phyloP scores from a whole-genome alignment of 331 rosid genomes.

The Malus hybrid region DNA sequence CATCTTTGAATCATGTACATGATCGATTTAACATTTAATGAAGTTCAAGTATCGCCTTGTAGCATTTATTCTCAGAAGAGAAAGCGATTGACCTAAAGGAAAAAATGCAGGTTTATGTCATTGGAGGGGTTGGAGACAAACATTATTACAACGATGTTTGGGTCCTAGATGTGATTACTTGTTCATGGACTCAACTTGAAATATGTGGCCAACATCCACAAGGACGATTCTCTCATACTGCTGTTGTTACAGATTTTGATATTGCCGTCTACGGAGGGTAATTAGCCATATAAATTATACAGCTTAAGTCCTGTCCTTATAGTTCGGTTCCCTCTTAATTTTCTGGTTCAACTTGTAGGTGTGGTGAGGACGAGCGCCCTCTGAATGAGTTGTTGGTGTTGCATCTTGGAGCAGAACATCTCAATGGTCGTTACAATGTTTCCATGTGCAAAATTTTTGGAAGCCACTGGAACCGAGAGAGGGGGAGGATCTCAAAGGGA shows the following conservation, averaged over 20 bases:
- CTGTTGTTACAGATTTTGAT: slow-evolving; percentile 59
- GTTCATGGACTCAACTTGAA: slow-evolving; percentile 74
- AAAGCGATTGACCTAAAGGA: too few relatives aligned
- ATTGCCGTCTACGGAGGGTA: slow-evolving; percentile 91
- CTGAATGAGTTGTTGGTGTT: slow-evolving; percentile 69
- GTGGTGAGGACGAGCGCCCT: slow-evolving; percentile 96
- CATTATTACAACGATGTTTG: slow-evolving; percentile 78
- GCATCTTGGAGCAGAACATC: slow-evolving; percentile 78
- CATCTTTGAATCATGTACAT: too few relatives aligned
- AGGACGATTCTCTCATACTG: slow-evolving; percentile 93
- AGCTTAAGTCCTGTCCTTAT: not conserved
- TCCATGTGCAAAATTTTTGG: slow-evolving; percentile 74
- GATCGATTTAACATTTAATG: too few relatives aligned
- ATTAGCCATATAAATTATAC: not conserved
- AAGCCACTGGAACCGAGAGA: slow-evolving; percentile 59
- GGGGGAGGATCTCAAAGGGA: slow-evolving; percentile 25
- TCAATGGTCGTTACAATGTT: slow-evolving; percentile 45
- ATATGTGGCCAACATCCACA: slow-evolving; percentile 70
- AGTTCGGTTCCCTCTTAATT: not conserved
- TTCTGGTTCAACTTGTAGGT: slow-evolving; percentile 32
- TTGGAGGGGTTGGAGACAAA: slow-evolving; percentile 95
- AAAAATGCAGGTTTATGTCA: slow-evolving; percentile 52
- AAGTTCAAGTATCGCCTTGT: too few relatives aligned
- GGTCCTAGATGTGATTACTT: slow-evolving; percentile 67
- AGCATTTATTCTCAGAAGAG: too few relatives aligned